A percentile compares a stretch with the other conserved stretches of the same genome.
Evolutionary conservation across 352 stramenopile genomes (phyloP).

Genomic region (Phytophthora citricola): DNA sequence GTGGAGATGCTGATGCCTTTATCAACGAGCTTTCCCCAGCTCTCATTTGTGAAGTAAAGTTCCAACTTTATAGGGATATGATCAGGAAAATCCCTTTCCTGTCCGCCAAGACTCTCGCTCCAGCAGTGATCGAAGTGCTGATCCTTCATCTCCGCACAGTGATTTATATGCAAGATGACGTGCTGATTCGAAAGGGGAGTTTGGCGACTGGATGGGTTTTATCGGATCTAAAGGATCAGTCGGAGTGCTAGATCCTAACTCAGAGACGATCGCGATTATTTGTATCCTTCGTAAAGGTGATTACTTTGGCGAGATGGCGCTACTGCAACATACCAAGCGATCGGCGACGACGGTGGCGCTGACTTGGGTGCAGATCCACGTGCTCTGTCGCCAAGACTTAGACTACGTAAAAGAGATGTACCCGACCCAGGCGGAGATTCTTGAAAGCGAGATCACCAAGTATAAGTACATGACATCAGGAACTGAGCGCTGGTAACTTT

Average conservation of each 20-base stretch:
- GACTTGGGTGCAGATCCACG: slow-evolving; percentile 79
- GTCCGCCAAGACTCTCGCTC: slow-evolving; percentile 62
- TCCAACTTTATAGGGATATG: slow-evolving; percentile 81
- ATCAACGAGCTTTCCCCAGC: slow-evolving; percentile 79
- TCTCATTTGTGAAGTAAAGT: slow-evolving; percentile 80
- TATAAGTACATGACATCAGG: slow-evolving; percentile 68
- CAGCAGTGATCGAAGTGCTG: slow-evolving; percentile 76
- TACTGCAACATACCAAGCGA: slow-evolving; percentile 66
- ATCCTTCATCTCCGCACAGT: slow-evolving; percentile 75
- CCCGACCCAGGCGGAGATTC: slow-evolving; percentile 53
- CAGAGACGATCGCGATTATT: slow-evolving; percentile 54
- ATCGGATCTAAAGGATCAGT: slow-evolving; percentile 77
- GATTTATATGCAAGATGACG: slow-evolving; percentile 86
- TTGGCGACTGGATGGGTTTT: slow-evolving; percentile 86
- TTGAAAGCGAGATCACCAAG: slow-evolving; percentile 79
- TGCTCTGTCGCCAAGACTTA: slow-evolving; percentile 61
- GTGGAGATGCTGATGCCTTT: slow-evolving; percentile 66
- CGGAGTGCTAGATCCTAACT: slow-evolving; percentile 69
- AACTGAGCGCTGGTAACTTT: slow-evolving; percentile 49
- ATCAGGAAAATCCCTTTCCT: slow-evolving; percentile 79
- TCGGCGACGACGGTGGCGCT: slow-evolving; percentile 71
- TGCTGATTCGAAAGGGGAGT: slow-evolving; percentile 82
- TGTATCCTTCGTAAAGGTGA: slow-evolving; percentile 72
- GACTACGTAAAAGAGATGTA: slow-evolving; percentile 74
- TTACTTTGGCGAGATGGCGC: slow-evolving; percentile 80